Conservation (phyloP, 1,139 yeast species). For the Lodderomyces margitis region DNA sequence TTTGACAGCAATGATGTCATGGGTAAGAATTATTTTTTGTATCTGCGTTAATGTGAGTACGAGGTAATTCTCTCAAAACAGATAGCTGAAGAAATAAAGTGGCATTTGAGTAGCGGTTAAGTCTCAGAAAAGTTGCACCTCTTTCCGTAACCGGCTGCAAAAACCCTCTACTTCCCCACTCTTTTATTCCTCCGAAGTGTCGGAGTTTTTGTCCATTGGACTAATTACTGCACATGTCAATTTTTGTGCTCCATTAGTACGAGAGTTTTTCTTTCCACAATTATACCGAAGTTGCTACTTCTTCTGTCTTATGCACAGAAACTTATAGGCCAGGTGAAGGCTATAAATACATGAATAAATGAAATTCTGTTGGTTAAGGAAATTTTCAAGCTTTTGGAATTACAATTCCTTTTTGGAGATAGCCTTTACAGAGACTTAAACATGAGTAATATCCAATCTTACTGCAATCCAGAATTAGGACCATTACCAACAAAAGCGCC, state of each 20-base stretch:
- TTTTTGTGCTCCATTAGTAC: no score
- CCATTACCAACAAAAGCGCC: conserved; percentile 32
- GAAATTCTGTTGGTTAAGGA: not conserved
- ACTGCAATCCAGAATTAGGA: conserved; percentile 26
- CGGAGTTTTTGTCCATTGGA: not conserved
- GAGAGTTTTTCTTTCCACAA: not conserved
- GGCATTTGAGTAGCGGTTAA: no score
- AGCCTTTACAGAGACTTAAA: conserved; percentile 1
- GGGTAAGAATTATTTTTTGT: not conserved
- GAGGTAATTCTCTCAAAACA: not conserved
- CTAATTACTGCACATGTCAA: not conserved
- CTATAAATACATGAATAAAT: not conserved
- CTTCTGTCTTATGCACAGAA: not conserved
- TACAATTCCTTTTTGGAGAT: not conserved
- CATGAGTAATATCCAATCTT: conserved; percentile 16
- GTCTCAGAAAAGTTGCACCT: no score
- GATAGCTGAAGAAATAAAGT: no score
- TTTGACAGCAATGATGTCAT: not conserved
- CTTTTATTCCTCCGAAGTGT: not conserved
- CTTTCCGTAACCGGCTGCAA: no score
- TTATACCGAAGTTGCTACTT: not conserved
- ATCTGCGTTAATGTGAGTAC: no score
- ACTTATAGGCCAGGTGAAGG: not conserved
- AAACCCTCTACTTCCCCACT: not conserved
- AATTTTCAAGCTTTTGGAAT: not conserved